Evolutionary conservation across 352 stramenopile genomes (phyloP).

Genomic region (Aphanomyces invadans): DNA sequence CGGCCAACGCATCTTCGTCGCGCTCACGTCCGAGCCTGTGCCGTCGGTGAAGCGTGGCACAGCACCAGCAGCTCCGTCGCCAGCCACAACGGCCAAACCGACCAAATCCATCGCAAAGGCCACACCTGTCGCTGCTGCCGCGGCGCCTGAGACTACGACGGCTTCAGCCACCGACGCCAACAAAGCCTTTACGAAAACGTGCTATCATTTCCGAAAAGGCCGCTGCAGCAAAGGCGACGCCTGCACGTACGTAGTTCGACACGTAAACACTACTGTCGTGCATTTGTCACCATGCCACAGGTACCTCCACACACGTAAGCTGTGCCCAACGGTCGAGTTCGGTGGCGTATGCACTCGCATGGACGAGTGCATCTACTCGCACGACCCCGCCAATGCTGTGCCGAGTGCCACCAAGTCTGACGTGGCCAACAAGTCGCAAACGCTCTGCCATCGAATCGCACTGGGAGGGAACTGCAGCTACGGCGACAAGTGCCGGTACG

Average conservation of each 20-base stretch:
- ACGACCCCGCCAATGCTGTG: conserved; percentile 1
- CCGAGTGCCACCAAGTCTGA: not conserved
- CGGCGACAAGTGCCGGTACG: conserved; percentile 11
- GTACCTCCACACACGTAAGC: not conserved
- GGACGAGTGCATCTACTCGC: conserved; percentile 8
- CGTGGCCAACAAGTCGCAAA: not conserved
- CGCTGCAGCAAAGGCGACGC: not conserved
- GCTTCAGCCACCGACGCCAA: not conserved
- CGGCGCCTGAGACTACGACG: not conserved
- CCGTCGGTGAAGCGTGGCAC: not conserved
- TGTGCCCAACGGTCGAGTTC: not conserved
- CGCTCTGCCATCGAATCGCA: not conserved
- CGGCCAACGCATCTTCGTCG: not conserved
- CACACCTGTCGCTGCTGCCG: not conserved
- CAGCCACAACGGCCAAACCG: not conserved
- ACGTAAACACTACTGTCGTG: not conserved
- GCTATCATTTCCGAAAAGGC: not conserved
- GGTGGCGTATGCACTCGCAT: conserved; percentile 5
- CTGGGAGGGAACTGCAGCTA: not conserved
- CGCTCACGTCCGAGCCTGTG: not conserved
- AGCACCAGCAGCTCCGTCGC: not conserved
- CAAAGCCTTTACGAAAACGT: not conserved
- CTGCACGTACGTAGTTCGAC: not conserved
- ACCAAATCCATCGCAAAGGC: not conserved
- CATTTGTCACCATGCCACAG: not conserved